phyloP scores from a whole-genome alignment of 305 asterid genomes.

The Withania somnifera region DNA sequence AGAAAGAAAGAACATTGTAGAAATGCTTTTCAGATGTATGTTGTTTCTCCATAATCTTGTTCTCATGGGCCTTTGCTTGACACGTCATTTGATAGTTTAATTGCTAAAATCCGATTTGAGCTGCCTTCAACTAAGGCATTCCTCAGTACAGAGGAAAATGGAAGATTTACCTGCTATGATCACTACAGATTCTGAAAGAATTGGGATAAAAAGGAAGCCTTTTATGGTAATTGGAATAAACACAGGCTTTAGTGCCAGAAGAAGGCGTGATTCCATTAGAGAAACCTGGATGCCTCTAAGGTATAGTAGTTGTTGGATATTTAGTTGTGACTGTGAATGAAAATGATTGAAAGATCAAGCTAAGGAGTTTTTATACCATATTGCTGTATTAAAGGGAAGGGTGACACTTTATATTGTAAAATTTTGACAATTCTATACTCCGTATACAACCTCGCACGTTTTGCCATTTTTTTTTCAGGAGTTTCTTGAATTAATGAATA shows the following conservation, averaged over 20 bases:
- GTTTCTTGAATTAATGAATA: too few species aligned
- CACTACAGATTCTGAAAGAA: not conserved
- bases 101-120: conserved; percentile 38
- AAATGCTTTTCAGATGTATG: not conserved
- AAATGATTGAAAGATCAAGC: too few species aligned
- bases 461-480: too few species aligned
- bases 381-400: too few species aligned
- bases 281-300: conserved; percentile 86
- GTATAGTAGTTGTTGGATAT: too few species aligned
- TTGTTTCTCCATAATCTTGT: not conserved
- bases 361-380: too few species aligned
- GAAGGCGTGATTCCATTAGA: conserved; percentile 80
- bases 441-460: too few species aligned
- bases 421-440: too few species aligned
- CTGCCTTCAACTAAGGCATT: conserved; percentile 32
- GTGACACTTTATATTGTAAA: too few species aligned
- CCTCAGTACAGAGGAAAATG: conserved; percentile 13
- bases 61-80: not conserved
- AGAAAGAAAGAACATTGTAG: not conserved
- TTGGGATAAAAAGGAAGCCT: conserved; percentile 21
- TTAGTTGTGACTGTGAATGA: too few species aligned
- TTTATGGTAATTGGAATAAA: conserved; percentile 76
- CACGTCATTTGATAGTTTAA: conserved; percentile 45
- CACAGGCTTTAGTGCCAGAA: conserved; percentile 83
- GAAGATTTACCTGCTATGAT: conserved; percentile 15